Conservation (phyloP, 2,329 filamentous ascomycete genomes). For the Trichoderma cornu-damae region DNA sequence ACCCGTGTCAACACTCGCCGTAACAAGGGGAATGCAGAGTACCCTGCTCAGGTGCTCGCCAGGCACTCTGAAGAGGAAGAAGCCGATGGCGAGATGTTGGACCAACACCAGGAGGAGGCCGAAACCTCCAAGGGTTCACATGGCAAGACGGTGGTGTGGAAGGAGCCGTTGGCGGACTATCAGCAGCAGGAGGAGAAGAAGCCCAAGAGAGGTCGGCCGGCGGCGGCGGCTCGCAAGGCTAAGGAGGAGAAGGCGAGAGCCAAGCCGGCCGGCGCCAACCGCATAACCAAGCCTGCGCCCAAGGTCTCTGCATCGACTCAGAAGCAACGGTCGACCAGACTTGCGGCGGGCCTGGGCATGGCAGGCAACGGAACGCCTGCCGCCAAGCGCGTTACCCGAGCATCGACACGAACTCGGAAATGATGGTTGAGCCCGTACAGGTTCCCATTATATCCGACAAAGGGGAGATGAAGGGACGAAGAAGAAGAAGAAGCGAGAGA, state of each 20-base stretch:
- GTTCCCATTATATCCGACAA: not conserved
- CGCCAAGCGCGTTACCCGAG: conserved; percentile 30
- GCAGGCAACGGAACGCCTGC: conserved; percentile 34
- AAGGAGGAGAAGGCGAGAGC: conserved; percentile 20
- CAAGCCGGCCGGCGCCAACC: conserved; percentile 20
- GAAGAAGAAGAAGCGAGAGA: too few species aligned
- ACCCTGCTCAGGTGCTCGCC: conserved; percentile 33
- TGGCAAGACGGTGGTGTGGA: conserved; percentile 34
- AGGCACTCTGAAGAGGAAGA: conserved; percentile 26
- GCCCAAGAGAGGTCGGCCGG: conserved; percentile 25
- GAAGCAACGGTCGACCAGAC: conserved; percentile 27
- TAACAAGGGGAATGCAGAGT: conserved; percentile 35
- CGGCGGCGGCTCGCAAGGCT: conserved; percentile 21
- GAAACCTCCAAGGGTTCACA: conserved; percentile 20
- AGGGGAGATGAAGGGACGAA: not conserved
- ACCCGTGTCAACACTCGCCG: conserved; percentile 34
- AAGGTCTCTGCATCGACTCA: conserved; percentile 21
- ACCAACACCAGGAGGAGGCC: conserved; percentile 16
- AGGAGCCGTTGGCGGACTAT: conserved; percentile 30
- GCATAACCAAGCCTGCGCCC: conserved; percentile 30
- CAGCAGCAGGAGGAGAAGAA: conserved; percentile 29
- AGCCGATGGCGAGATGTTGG: conserved; percentile 25
- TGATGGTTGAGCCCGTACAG: conserved; percentile 19
- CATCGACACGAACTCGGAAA: conserved; percentile 26
- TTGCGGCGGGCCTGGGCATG: conserved; percentile 33